Conservation (phyloP, 176 grass and related monocot genomes). For the Oryza meridionalis region DNA sequence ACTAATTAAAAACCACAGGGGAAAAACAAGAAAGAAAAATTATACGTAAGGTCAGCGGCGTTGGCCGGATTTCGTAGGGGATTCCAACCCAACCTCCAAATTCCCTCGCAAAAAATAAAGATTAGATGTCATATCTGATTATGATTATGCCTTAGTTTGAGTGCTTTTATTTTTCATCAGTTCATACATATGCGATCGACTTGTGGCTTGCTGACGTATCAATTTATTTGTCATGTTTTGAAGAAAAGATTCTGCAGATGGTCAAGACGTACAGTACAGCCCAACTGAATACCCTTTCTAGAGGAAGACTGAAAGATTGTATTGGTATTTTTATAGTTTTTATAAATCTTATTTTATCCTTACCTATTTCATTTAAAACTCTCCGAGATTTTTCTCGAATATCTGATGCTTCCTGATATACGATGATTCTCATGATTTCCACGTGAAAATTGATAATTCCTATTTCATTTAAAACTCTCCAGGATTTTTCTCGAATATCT, state of each 20-base stretch:
- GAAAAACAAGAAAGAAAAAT: neutral
- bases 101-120: neutral
- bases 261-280: neutral
- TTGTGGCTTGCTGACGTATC: neutral
- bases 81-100: neutral
- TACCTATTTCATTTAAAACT: too few species aligned
- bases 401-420: too few species aligned
- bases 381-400: too few species aligned
- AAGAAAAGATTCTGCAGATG: neutral
- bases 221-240: neutral
- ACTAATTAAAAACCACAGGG: neutral
- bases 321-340: too few species aligned
- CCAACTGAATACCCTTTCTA: neutral
- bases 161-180: neutral
- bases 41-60: neutral
- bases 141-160: neutral
- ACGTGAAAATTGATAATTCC: too few species aligned
- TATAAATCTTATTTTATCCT: too few species aligned
- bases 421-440: too few species aligned
- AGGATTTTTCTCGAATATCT: too few species aligned
- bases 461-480: too few species aligned
- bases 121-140: neutral
- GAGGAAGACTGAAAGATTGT: neutral
- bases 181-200: neutral
- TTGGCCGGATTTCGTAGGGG: neutral